Evolutionary conservation across 106 monocot genomes (phyloP), one percentile per base, ranked within the genome.

Genomic region (Dactylorhiza incarnata): DNA sequence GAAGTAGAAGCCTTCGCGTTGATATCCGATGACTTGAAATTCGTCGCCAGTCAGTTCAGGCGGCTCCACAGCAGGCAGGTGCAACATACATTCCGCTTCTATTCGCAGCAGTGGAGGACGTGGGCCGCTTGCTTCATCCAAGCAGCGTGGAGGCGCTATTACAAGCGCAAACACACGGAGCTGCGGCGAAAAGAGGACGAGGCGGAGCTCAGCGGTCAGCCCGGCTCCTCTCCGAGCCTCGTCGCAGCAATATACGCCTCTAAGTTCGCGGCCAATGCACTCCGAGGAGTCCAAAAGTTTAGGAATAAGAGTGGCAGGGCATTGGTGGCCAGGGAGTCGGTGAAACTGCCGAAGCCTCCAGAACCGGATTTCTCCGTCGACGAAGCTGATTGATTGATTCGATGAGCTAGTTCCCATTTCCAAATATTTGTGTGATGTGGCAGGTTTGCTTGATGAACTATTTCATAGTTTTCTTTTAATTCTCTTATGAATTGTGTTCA

Each of bases 101-200:
- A 92, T 67, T 93, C 92, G 3, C 87, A 93, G 81, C 87, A 93
- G 75, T 93, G 92, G 89, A 78, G 89, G 74, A 93, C 92, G 2
- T 93, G 92, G 92, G 92, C 92, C 3, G 87, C 92, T 8, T 80
- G 76, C 81, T 93, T 87, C 47, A 87, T 93, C 23, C 92, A 93
- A 66, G 89, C 92, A 7, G 89, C 92, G 29, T 93, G 89, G 92
- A 52, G 89, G 68, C 71, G 92, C 5, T 81, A 84, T 62, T 49
- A 72, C 9, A 93, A 87, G 83, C 85, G 92, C 74, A 93, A 85
- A 68, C 55, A 48, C 0, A 83, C 82, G 1, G 92, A 92, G 72
- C 49, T 77, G 15, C 78, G 77, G 44, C 84, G 83, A 13, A 79
- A 62, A 47, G 82, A 81, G 50, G 82, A 68, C 14, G 68, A 50